These are phyloP conservation scores for Ganoderma meredithae DNA, from an alignment of 1,284 basidiomycete genomes.

Conservation along the genomic window DNA sequence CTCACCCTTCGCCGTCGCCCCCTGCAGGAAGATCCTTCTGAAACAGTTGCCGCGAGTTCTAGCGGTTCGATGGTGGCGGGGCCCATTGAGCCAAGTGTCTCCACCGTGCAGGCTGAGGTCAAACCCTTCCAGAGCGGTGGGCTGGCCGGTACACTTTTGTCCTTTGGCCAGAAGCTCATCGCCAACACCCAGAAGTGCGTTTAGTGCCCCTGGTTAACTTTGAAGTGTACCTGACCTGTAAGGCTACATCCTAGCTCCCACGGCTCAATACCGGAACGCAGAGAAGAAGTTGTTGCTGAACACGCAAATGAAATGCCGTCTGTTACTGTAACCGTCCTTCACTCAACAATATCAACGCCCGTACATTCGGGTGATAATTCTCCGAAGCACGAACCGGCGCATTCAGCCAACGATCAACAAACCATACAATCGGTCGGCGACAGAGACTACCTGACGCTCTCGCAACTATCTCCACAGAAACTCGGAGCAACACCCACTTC, in stretches of 20 bases:
- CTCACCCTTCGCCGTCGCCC: slow-evolving; percentile 23
- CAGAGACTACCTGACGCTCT: slow-evolving; percentile 28
- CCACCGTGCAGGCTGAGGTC: slow-evolving; percentile 14
- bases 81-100: slow-evolving; percentile 9
- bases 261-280: neutral
- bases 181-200: slow-evolving; percentile 29
- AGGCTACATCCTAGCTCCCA: slow-evolving; percentile 1
- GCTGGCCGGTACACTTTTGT: slow-evolving; percentile 36
- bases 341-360: neutral
- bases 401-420: neutral
- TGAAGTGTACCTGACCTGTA: neutral
- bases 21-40: slow-evolving; percentile 10
- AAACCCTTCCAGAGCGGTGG: slow-evolving; percentile 26
- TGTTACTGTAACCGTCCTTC: neutral
- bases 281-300: neutral
- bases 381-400: neutral
- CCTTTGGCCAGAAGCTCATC: slow-evolving; percentile 33
- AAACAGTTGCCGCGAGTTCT: neutral
- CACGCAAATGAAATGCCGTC: neutral
- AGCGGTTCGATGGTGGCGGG: slow-evolving; percentile 10
- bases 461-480: slow-evolving; percentile 35
- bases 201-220: neutral
- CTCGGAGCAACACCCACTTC: slow-evolving; percentile 5
- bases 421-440: neutral
- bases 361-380: neutral